These are phyloP conservation scores for Suillus brevipes DNA, from an alignment of 768 basidiomycete species.

Conservation along the genomic window DNA sequence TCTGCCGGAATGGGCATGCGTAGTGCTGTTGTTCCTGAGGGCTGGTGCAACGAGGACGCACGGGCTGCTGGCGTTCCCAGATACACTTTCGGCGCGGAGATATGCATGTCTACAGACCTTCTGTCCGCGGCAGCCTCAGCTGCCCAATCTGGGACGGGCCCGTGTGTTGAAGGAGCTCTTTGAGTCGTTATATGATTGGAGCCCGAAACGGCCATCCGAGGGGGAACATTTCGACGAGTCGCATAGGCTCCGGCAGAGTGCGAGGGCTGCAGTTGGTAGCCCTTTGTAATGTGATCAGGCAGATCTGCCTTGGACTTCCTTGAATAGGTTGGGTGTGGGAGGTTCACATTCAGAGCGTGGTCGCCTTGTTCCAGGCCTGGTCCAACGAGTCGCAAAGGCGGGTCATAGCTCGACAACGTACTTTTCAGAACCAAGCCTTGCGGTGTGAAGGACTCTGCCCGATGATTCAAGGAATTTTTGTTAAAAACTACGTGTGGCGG, in stretches of 20 bases:
- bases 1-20: background rate
- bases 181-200: background rate
- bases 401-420: background rate
- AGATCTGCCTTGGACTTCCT: background rate
- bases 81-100: background rate
- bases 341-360: background rate
- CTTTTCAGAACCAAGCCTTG: background rate
- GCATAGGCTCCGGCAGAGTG: background rate
- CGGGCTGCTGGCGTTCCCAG: background rate
- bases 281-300: background rate
- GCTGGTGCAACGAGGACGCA: background rate
- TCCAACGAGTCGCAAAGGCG: conserved; percentile 2
- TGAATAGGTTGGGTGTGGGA: background rate
- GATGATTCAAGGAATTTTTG: background rate
- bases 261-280: background rate
- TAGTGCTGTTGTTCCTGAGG: background rate
- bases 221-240: background rate
- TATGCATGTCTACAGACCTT: background rate
- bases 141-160: background rate
- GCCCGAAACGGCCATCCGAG: background rate
- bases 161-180: background rate
- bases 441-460: background rate
- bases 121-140: background rate
- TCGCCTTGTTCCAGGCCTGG: background rate
- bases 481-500: background rate